phyloP scores from a whole-genome alignment of 148 eudicot species.

The Fallopia convolvulus region DNA sequence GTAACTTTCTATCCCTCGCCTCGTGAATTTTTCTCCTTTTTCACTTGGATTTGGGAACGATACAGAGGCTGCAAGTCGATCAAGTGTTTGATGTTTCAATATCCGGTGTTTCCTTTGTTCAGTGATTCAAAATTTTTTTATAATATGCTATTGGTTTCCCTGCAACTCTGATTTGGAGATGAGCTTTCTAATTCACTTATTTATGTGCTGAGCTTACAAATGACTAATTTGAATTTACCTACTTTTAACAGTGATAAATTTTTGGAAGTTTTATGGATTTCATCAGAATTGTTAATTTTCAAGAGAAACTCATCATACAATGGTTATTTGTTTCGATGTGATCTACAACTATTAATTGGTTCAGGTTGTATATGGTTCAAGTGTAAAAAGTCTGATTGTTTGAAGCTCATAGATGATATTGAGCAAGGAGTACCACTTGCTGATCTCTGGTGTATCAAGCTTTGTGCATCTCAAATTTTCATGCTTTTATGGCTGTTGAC shows the following conservation, averaged over 20 bases:
- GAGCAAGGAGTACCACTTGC: neutral
- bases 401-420: neutral
- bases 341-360: neutral
- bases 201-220: neutral
- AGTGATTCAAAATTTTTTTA: neutral
- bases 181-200: neutral
- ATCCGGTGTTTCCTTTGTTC: neutral
- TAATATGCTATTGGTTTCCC: neutral
- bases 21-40: neutral
- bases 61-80: neutral
- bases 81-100: neutral
- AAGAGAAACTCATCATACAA: neutral
- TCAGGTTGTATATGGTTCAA: slow-evolving; percentile 4
- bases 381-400: neutral
- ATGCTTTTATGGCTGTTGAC: neutral
- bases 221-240: neutral
- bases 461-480: neutral
- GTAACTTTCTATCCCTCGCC: slow-evolving; percentile 1
- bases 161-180: neutral
- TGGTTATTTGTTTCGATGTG: neutral
- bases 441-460: neutral
- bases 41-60: slow-evolving; percentile 3
- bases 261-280: neutral
- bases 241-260: neutral
- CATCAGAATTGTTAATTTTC: neutral